A percentile compares a stretch with the other conserved stretches of the same genome.
Conservation (phyloP, 108 stramenopile genomes). For the Aurantiochytrium sp. region DNA sequence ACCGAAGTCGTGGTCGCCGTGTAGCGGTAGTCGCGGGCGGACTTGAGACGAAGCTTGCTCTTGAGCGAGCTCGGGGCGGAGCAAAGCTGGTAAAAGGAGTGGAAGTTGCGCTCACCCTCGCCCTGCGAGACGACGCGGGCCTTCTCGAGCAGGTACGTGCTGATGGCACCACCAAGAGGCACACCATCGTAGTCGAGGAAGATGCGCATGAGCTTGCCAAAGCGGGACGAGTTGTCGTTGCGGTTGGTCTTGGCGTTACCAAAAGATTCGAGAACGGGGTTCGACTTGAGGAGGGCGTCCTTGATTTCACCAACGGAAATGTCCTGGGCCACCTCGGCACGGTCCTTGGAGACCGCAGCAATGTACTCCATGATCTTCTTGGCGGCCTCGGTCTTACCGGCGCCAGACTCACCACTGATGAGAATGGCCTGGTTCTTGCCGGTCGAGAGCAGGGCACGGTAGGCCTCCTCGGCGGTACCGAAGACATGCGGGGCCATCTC, state of each 20-base stretch:
- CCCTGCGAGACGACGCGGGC: slow-evolving; percentile 44
- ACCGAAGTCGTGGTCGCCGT: background rate
- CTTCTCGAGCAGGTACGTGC: slow-evolving; percentile 59
- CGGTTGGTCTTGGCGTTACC: slow-evolving; percentile 44
- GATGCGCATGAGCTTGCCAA: slow-evolving; percentile 58
- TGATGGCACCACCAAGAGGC: slow-evolving; percentile 32
- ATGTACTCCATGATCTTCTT: slow-evolving; percentile 77
- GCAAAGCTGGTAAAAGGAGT: slow-evolving; percentile 58
- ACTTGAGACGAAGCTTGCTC: slow-evolving; percentile 45
- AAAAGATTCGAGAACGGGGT: slow-evolving; percentile 43
- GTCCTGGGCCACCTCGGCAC: background rate
- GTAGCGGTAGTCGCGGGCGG: slow-evolving; percentile 27
- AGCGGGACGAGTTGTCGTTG: slow-evolving; percentile 47
- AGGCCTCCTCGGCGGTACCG: slow-evolving; percentile 30
- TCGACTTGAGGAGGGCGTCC: slow-evolving; percentile 28
- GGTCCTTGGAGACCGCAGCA: background rate
- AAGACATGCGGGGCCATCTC: slow-evolving; percentile 30
- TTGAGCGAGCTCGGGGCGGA: slow-evolving; percentile 9
- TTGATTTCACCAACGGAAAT: slow-evolving; percentile 14
- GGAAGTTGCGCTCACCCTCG: slow-evolving; percentile 53
- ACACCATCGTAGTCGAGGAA: slow-evolving; percentile 24
- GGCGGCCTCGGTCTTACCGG: slow-evolving; percentile 53
- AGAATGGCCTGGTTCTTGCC: slow-evolving; percentile 29
- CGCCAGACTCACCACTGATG: slow-evolving; percentile 47
- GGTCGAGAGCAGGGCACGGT: background rate